These are phyloP conservation scores for Scutellaria barbata DNA, from an alignment of 257 asterid genomes.

Conservation along the genomic window DNA sequence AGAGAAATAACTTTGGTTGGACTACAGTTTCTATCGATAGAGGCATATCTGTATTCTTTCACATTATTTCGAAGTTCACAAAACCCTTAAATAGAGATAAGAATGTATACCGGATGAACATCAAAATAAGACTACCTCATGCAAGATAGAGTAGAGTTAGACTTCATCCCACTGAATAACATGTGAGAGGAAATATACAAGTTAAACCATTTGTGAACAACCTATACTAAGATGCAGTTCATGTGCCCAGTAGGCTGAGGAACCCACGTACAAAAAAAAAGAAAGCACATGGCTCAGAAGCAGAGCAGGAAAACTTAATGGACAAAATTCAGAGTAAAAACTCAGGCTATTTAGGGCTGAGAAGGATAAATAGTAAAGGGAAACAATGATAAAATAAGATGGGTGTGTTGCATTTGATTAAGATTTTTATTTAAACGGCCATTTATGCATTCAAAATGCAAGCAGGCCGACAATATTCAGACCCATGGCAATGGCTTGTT, in stretches of 20 bases:
- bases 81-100: neutral
- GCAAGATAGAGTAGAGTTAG: too few relatives aligned
- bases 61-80: neutral
- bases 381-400: neutral
- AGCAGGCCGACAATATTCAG: neutral
- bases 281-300: slow-evolving; percentile 5
- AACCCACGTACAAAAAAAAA: neutral
- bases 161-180: too few relatives aligned
- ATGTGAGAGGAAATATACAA: too few relatives aligned
- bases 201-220: neutral
- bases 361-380: neutral
- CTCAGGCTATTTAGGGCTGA: neutral
- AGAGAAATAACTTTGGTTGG: neutral
- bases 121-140: neutral
- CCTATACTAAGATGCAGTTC: neutral
- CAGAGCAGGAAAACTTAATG: neutral
- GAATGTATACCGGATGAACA: too few relatives aligned
- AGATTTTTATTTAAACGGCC: neutral
- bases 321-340: slow-evolving; percentile 7
- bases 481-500: neutral
- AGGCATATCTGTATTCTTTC: neutral
- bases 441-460: slow-evolving; percentile 3
- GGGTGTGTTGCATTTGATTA: neutral
- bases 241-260: too few relatives aligned
- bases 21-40: neutral